Evolutionary conservation across 208 protist species (phyloP), one percentile per base, ranked within the genome.

Genomic region (Spongospora subterranea): DNA sequence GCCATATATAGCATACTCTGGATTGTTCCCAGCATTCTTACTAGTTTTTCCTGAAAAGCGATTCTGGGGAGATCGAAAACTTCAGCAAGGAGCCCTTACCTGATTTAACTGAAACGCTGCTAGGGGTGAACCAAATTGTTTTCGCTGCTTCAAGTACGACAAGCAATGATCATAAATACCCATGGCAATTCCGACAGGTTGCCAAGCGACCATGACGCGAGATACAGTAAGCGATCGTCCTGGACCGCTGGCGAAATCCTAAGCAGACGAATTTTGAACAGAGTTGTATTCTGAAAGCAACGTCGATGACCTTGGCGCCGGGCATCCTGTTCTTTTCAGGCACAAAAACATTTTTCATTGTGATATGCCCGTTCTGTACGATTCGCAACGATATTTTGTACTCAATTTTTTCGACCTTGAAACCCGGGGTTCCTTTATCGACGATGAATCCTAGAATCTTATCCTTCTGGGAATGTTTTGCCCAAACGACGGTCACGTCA

Each of bases 81-180:
- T 60, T 60, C 6, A 6, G 24, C 13, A 60, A 24, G 24, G 13
- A 60, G 13, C 24, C 6, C 13, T 24, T 60, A 60, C 50, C 24
- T 82, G 71, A 43, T 82, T 82, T 20, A 82, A n/a, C 71, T 82
- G 71, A n/a, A 82, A 82, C 6, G 71, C 6, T 20, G 71, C 71
- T 20, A 82, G 71, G 35, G 71, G 71, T 39, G 71, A 6, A 20
- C 71, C 71, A 43, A 82, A 82, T 82, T 82, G 71, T 20, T 35
- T 6, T 20, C 71, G 71, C 11, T 43, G 6, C 71, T 82, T 82
- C 35, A 35, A 82, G n/a, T 82, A 82, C 6, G 17, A 6, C 6
- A 82, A n/a, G 71, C 71, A 82, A n/a, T 82, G 6, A n/a, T 82
- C 71, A 82, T 82, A 82, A n/a, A 82, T 43, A 43, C 71, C 71